Evolutionary conservation across 2,329 filamentous ascomycete species (phyloP), one percentile per base, ranked within the genome.

Genomic region (Beauveria rudraprayagi): DNA sequence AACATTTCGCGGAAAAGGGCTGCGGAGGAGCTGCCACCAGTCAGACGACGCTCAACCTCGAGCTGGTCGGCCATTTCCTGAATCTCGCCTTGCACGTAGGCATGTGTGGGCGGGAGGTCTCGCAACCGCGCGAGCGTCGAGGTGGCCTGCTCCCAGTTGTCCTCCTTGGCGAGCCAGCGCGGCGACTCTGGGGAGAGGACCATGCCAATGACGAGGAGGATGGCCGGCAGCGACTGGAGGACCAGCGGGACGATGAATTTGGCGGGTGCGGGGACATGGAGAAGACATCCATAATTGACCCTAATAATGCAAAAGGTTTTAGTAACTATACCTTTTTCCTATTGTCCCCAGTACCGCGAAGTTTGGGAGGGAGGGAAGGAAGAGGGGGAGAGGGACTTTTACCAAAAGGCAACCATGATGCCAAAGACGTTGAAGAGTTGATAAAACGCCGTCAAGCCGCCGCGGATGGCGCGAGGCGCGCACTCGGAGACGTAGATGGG

Each of bases 1-100:
- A 81, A 85, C 80, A 88, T 87, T 71, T 89, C 87, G 66, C 78
- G 83, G 67, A 84, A 79, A 17, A 87, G 74, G 60, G 85, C 83
- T 78, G 79, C 82, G 63, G 75, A 77, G 19, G 70, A 77, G 16
- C 80, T 78, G 59, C 81, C 78, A 11, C 80, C 81, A 8, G 79
- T 76, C 46, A 89, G 76, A 34, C 78, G 78, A 43, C 81, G 79
- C 71, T 90, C 87, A 46, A 82, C 75, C 59, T 85, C 82, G n/a
- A 88, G 79, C 69, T 87, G 83, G 5, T 77, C 74, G 30, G 79
- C 77, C 70, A 88, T 87, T 66, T 87, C 84, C 41, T 78, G 76
- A 61, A 87, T 79, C 69, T 88, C 85, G 2, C 78, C 76, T 55
- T 81, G 77, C 22, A 86, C 72, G 63, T 85, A 86, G 1, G 77